Evolutionary conservation across 305 asterid genomes (phyloP).

Genomic region (Fraxinus sp.): DNA sequence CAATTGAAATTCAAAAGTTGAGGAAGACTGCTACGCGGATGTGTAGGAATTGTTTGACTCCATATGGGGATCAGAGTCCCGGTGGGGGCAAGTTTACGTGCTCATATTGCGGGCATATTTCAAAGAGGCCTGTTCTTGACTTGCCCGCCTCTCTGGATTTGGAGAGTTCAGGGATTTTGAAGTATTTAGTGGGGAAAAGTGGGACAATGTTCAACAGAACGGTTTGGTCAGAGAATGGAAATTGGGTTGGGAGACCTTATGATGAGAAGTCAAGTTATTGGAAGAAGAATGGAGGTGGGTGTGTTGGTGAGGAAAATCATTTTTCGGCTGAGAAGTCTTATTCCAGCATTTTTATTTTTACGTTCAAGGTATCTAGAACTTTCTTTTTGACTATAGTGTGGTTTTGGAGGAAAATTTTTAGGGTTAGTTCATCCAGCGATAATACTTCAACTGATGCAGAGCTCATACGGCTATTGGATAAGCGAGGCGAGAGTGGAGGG

Average conservation of each 20-base stretch:
- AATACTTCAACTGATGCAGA: slow-evolving; percentile 63
- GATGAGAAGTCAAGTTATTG: slow-evolving; percentile 58
- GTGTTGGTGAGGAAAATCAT: slow-evolving; percentile 50
- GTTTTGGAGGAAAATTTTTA: slow-evolving; percentile 82
- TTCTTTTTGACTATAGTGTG: slow-evolving; percentile 55
- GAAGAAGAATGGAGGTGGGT: slow-evolving; percentile 54
- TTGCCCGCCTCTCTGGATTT: slow-evolving; percentile 71
- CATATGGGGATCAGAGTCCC: slow-evolving; percentile 92
- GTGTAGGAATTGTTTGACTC: slow-evolving; percentile 93
- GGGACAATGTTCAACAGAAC: slow-evolving; percentile 78
- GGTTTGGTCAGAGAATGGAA: slow-evolving; percentile 80
- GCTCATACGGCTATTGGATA: slow-evolving; percentile 55
- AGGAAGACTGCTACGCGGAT: slow-evolving; percentile 85
- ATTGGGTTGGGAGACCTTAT: slow-evolving; percentile 59
- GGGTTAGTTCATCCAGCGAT: slow-evolving; percentile 66
- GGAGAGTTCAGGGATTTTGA: slow-evolving; percentile 74
- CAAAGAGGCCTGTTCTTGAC: slow-evolving; percentile 90
- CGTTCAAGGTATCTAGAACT: slow-evolving; percentile 53
- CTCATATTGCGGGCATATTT: slow-evolving; percentile 88
- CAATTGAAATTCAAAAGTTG: slow-evolving; percentile 85
- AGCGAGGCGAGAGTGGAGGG: slow-evolving; percentile 64
- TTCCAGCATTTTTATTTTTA: slow-evolving; percentile 57
- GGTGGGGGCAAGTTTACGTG: slow-evolving; percentile 97
- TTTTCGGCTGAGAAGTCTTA: slow-evolving; percentile 67
- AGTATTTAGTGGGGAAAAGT: slow-evolving; percentile 78